A percentile compares a stretch with the other conserved stretches of the same genome.
Conservation (phyloP, 1,139 yeast genomes). For the Blastobotrys proliferans region DNA sequence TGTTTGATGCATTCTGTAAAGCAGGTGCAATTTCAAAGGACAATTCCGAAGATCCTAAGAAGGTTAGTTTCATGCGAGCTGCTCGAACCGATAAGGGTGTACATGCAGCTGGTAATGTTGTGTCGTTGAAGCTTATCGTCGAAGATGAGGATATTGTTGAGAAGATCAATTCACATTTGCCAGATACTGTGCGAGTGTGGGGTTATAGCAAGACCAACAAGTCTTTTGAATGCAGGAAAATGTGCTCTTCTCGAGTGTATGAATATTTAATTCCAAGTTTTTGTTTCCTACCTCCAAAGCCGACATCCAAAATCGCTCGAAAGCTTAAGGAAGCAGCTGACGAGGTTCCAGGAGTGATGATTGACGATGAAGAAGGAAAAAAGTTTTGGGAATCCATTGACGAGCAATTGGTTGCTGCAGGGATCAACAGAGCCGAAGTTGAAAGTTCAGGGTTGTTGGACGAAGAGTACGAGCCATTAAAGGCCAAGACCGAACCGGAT, state of each 20-base stretch:
- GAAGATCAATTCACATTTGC: conserved; percentile 69
- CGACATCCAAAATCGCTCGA: conserved; percentile 58
- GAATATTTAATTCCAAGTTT: conserved; percentile 92
- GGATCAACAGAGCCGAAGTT: conserved; percentile 34
- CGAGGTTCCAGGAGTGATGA: conserved; percentile 51
- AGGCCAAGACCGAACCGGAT: conserved; percentile 18
- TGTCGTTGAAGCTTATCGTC: conserved; percentile 80
- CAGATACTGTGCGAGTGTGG: conserved; percentile 89
- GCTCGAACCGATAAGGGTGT: conserved; percentile 99
- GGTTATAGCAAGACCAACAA: conserved; percentile 86
- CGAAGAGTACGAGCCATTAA: conserved; percentile 20
- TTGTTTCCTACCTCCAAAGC: conserved; percentile 86
- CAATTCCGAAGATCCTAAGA: conserved; percentile 85
- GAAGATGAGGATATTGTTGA: conserved; percentile 77
- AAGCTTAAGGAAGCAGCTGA: conserved; percentile 52
- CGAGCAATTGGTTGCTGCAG: conserved; percentile 27
- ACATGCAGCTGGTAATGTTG: conserved; percentile 96
- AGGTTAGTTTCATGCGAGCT: conserved; percentile 89
- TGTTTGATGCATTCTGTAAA: conserved; percentile 76
- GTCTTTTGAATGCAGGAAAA: conserved; percentile 88
- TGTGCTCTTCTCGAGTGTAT: conserved; percentile 91
- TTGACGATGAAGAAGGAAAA: conserved; percentile 64
- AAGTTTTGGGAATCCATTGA: conserved; percentile 65
- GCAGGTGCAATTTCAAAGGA: conserved; percentile 91
- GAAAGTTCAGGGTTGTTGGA: conserved; percentile 36